Percentiles rank a stretch among this genome's conserved stretches.
These are phyloP conservation scores for Backusella westeae DNA, from an alignment of 192 early-diverging fungal genomes.

Conservation along the genomic window DNA sequence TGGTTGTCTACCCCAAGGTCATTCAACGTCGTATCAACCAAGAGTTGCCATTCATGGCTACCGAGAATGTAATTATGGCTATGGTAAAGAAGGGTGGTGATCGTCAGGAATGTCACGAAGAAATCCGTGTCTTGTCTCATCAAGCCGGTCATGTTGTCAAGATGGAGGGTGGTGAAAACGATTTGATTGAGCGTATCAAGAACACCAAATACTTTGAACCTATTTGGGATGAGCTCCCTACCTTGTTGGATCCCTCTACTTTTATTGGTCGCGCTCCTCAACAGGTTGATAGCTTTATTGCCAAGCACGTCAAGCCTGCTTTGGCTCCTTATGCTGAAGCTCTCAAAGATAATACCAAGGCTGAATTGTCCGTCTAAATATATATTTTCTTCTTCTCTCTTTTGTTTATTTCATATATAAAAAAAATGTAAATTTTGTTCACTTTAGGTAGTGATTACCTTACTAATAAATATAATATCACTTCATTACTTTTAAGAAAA, in stretches of 20 bases:
- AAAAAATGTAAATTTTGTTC: conserved; percentile 2
- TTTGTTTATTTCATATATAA: background rate
- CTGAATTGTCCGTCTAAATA: conserved; percentile 72
- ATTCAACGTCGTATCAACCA: conserved; percentile 88
- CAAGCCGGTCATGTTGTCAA: conserved; percentile 92
- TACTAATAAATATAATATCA: background rate
- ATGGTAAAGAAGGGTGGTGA: conserved; percentile 97
- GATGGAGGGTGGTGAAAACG: conserved; percentile 90
- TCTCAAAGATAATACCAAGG: conserved; percentile 62
- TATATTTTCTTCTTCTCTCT: background rate
- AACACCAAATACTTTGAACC: conserved; percentile 85
- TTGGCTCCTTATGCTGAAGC: conserved; percentile 69
- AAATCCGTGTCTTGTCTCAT: conserved; percentile 93
- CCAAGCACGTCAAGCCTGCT: conserved; percentile 77
- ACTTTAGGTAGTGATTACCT: background rate
- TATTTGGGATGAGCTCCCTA: conserved; percentile 68
- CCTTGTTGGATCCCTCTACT: conserved; percentile 82
- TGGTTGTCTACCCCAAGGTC: conserved; percentile 96
- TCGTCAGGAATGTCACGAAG: conserved; percentile 94
- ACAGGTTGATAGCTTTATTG: conserved; percentile 88
- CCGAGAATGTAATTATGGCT: conserved; percentile 99
- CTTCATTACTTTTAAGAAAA: background rate
- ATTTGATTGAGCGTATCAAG: conserved; percentile 89
- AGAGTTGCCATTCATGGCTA: conserved; percentile 99
- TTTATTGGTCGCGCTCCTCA: conserved; percentile 94